Evolutionary conservation across 129 eudicot genomes (phyloP).

Genomic region (Pulicaria dysenterica): DNA sequence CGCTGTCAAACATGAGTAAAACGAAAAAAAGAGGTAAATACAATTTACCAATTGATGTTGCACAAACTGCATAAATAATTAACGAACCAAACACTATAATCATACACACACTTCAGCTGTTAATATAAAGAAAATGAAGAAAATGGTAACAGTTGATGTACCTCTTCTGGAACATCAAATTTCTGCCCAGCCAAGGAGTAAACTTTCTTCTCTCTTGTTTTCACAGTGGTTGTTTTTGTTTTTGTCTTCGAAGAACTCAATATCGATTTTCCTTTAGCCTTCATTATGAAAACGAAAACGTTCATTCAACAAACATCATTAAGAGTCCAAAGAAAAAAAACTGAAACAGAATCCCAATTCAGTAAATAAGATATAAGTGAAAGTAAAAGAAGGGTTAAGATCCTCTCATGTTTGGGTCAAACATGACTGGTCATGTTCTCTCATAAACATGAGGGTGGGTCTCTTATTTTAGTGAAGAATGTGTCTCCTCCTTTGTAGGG

Average conservation of each 20-base stretch:
- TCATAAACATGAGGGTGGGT: too few relatives aligned
- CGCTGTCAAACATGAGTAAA: conserved; percentile 51
- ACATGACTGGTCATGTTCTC: too few relatives aligned
- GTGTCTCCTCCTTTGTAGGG: too few relatives aligned
- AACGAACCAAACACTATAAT: too few relatives aligned
- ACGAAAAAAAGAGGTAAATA: conserved; percentile 6
- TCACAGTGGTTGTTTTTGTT: conserved; percentile 40
- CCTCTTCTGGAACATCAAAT: conserved; percentile 88
- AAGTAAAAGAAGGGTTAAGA: too few relatives aligned
- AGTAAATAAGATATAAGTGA: conserved; percentile 1
- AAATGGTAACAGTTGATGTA: background rate
- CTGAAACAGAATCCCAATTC: background rate
- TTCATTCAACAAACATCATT: conserved; percentile 22
- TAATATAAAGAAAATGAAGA: background rate
- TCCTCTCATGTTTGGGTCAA: too few relatives aligned
- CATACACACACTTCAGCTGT: background rate
- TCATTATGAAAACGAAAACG: conserved; percentile 41
- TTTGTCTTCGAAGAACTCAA: conserved; percentile 50
- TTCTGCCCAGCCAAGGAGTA: conserved; percentile 80
- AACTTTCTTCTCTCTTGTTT: conserved; percentile 70
- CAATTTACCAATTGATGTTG: too few relatives aligned
- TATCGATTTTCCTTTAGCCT: conserved; percentile 70
- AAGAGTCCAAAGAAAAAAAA: background rate
- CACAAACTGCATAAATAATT: too few relatives aligned
- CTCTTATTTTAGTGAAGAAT: too few relatives aligned